phyloP scores from a whole-genome alignment of 805 yeast species.

The Cyberlindnera bimundalis region DNA sequence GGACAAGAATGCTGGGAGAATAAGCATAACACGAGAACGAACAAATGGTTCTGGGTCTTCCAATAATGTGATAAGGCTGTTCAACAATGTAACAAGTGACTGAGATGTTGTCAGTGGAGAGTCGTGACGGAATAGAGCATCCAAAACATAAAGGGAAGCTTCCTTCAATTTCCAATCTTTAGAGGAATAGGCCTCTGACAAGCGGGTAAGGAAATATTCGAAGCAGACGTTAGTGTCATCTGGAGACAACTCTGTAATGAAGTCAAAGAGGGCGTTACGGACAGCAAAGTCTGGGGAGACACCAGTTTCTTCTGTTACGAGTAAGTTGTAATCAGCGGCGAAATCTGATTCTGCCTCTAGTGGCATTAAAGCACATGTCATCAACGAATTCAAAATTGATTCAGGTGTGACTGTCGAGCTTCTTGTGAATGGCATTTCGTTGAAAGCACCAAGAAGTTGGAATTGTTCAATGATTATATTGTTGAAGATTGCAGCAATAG shows the following conservation, averaged over 20 bases:
- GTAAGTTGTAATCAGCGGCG: conserved; percentile 59
- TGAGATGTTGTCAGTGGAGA: conserved; percentile 27
- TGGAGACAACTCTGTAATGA: conserved; percentile 46
- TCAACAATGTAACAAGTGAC: conserved; percentile 15
- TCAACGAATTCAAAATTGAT: conserved; percentile 14
- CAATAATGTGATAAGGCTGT: conserved; percentile 11
- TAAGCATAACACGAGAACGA: conserved; percentile 44
- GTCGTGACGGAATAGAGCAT: conserved; percentile 39
- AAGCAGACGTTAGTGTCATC: conserved; percentile 33
- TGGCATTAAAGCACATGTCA: conserved; percentile 17
- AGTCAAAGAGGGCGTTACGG: conserved; percentile 60
- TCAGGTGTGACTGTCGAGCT: not conserved
- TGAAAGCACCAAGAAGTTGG: conserved; percentile 30
- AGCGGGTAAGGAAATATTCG: conserved; percentile 9
- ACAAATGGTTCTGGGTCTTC: conserved; percentile 36
- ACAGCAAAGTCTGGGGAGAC: conserved; percentile 50
- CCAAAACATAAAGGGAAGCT: conserved; percentile 49
- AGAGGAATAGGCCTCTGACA: conserved; percentile 1
- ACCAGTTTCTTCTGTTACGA: conserved; percentile 73
- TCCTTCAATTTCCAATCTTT: conserved; percentile 44
- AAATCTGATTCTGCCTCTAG: conserved; percentile 43
- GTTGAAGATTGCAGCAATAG: conserved; percentile 16
- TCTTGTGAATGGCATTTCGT: conserved; percentile 7
- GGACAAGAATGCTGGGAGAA: conserved; percentile 55
- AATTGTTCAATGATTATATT: conserved; percentile 32